These are phyloP conservation scores for Diaporthe ampelina DNA, from an alignment of 2,329 filamentous ascomycete species.

Conservation along the genomic window DNA sequence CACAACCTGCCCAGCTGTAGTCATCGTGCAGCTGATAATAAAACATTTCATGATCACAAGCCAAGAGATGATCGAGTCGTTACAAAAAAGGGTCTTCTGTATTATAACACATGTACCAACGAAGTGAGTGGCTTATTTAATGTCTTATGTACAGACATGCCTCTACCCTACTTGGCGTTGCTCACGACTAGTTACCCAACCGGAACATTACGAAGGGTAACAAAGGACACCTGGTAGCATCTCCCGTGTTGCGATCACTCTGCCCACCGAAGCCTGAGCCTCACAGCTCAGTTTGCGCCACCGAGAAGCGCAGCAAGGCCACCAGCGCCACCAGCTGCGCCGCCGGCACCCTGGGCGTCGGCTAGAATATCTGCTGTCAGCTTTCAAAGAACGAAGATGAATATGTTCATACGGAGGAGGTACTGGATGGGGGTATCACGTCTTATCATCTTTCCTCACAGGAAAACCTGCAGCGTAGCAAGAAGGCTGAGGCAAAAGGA, in stretches of 20 bases:
- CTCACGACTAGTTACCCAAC: neutral
- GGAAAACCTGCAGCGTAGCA: neutral
- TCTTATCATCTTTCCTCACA: no score
- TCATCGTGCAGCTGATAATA: neutral
- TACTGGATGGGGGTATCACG: no score
- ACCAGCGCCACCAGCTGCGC: neutral
- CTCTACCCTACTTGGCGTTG: slow-evolving; percentile 3
- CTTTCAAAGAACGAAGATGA: neutral
- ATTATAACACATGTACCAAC: slow-evolving; percentile 25
- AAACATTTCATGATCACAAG: neutral
- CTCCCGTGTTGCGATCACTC: neutral
- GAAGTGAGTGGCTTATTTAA: neutral
- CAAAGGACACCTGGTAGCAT: neutral
- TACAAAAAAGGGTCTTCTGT: neutral
- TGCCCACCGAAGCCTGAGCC: no score
- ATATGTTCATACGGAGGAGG: neutral
- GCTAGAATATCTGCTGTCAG: neutral
- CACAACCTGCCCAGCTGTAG: neutral
- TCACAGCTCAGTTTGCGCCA: neutral
- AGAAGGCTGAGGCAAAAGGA: neutral
- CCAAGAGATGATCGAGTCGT: neutral
- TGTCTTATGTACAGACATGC: slow-evolving; percentile 17
- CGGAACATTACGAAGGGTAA: neutral
- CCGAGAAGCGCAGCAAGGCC: slow-evolving; percentile 10
- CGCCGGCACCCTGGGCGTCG: neutral